These are phyloP conservation scores for Podosphaera xanthii DNA, from an alignment of 2,329 filamentous ascomycete species.

Conservation along the genomic window DNA sequence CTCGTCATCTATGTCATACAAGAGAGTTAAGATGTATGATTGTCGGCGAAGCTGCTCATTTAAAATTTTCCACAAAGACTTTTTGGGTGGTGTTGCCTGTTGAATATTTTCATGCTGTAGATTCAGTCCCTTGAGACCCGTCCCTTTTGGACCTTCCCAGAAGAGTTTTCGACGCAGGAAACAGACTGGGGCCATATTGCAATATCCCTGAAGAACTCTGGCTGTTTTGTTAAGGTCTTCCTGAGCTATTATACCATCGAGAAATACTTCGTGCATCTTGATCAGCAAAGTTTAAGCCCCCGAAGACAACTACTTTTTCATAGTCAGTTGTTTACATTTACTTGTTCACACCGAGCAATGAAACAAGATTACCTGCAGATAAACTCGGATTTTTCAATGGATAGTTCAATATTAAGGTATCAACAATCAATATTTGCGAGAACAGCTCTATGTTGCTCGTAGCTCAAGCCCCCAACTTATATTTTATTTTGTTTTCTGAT, in stretches of 20 bases:
- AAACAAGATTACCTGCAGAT: too few species aligned
- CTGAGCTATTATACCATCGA: slow-evolving; percentile 29
- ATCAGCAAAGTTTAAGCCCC: neutral
- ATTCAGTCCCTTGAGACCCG: slow-evolving; percentile 10
- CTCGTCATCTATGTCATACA: slow-evolving; percentile 28
- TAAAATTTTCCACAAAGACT: slow-evolving; percentile 1
- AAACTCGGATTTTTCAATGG: too few species aligned
- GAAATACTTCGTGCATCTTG: slow-evolving; percentile 34
- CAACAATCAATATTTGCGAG: too few species aligned
- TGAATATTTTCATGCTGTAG: slow-evolving; percentile 2
- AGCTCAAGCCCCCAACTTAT: too few species aligned
- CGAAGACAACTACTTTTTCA: neutral
- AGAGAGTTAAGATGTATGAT: slow-evolving; percentile 32
- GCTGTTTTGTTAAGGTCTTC: slow-evolving; percentile 26
- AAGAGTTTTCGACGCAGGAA: slow-evolving; percentile 28
- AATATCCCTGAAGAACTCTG: slow-evolving; percentile 32
- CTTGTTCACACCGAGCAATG: too few species aligned
- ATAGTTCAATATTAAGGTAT: too few species aligned
- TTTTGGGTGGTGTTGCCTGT: slow-evolving; percentile 6
- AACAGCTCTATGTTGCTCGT: too few species aligned
- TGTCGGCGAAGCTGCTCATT: slow-evolving; percentile 28
- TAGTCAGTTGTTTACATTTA: neutral
- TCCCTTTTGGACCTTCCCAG: slow-evolving; percentile 24
- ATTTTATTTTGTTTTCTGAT: too few species aligned
- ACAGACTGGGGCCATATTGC: slow-evolving; percentile 30